Evolutionary conservation across 352 stramenopile species (phyloP).

Genomic region (Phytopythium sindhum): DNA sequence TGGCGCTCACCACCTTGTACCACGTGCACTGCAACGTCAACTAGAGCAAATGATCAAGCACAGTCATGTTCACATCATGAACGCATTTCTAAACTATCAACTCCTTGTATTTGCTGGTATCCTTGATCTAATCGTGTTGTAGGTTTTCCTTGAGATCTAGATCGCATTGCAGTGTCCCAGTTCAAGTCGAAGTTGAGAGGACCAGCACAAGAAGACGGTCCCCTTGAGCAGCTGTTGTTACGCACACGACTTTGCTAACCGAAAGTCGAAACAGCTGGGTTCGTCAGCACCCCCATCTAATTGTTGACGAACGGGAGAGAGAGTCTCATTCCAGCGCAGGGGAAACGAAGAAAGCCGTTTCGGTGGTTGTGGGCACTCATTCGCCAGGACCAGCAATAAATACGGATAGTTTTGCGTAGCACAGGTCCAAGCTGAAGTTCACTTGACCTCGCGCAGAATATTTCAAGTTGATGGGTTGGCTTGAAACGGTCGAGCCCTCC

Average conservation of each 20-base stretch:
- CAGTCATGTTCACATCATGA: too few species aligned
- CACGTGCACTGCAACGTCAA: constrained; percentile 81
- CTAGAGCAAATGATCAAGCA: neutral
- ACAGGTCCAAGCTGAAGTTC: neutral
- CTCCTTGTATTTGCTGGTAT: too few species aligned
- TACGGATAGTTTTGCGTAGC: neutral
- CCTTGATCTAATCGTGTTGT: too few species aligned
- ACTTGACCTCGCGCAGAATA: neutral
- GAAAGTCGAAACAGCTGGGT: neutral
- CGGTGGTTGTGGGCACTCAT: neutral
- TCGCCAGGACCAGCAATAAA: neutral
- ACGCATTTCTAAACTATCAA: too few species aligned
- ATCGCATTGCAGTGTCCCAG: too few species aligned
- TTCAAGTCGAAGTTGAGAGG: too few species aligned
- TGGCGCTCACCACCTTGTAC: constrained; percentile 84
- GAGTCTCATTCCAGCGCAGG: neutral
- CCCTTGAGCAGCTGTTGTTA: neutral
- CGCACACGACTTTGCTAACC: neutral
- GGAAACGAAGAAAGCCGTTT: neutral
- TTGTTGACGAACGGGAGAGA: neutral
- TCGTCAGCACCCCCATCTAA: neutral
- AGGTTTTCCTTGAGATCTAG: too few species aligned
- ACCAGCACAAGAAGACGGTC: too few species aligned
- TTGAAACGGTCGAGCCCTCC: neutral
- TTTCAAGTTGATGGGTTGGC: neutral